Conservation (phyloP, 2,329 filamentous ascomycete genomes). For the Paecilomyces formosus region DNA sequence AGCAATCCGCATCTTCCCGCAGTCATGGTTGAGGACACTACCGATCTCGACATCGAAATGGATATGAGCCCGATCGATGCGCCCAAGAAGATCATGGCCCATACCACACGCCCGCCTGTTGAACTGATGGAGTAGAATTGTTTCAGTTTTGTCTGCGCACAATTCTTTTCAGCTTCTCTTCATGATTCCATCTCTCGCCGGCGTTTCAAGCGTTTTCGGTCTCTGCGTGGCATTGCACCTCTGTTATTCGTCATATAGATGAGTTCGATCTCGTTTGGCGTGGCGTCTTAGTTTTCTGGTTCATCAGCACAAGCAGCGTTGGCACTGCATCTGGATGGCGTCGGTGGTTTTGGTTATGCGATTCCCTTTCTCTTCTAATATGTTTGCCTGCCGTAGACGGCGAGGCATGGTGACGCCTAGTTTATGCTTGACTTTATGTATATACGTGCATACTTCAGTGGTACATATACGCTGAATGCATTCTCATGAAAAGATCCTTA, state of each 20-base stretch:
- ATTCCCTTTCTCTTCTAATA: not conserved
- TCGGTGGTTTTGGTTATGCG: not conserved
- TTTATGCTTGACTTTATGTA: not conserved
- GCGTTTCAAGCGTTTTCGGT: not conserved
- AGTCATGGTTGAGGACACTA: constrained; percentile 58
- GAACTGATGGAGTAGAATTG: constrained; percentile 44
- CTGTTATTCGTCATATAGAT: not conserved
- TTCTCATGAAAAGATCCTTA: not conserved
- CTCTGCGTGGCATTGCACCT: not conserved
- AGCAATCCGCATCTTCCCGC: constrained; percentile 53
- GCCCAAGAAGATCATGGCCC: constrained; percentile 36
- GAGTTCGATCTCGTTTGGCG: not conserved
- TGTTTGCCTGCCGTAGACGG: not conserved
- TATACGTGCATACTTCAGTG: not conserved
- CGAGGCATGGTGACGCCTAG: not conserved
- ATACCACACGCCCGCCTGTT: constrained; percentile 49
- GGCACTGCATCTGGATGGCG: not conserved
- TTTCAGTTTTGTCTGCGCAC: constrained; percentile 1
- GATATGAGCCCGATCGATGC: constrained; percentile 37
- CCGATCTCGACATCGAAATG: constrained; percentile 35
- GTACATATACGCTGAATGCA: not conserved
- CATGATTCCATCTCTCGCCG: not conserved
- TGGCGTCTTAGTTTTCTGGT: not conserved
- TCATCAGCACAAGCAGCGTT: not conserved
- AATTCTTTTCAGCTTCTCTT: constrained; percentile 2